These are phyloP conservation scores for Kwoniella sp. DNA, from an alignment of 768 basidiomycete genomes.

Conservation along the genomic window DNA sequence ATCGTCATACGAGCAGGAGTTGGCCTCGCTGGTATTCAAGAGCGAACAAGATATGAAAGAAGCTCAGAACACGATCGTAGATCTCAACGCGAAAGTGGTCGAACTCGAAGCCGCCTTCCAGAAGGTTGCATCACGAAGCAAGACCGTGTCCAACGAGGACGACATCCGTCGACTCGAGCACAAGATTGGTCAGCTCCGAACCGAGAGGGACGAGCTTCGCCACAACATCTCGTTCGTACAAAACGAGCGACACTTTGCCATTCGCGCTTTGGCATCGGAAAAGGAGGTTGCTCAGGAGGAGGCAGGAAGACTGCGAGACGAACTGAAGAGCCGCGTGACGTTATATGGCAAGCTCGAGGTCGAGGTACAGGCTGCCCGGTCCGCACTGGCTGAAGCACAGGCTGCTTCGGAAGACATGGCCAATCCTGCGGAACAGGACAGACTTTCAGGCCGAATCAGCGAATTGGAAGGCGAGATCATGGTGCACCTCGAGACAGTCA, in stretches of 20 bases:
- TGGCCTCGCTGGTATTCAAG: constrained; percentile 8
- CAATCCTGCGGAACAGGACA: background rate
- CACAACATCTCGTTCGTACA: constrained; percentile 40
- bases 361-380: background rate
- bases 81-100: constrained; percentile 8
- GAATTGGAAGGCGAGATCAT: constrained; percentile 1
- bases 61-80: background rate
- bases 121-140: background rate
- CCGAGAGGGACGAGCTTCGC: constrained; percentile 46
- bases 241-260: constrained; percentile 41
- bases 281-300: constrained; percentile 26
- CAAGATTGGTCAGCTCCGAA: constrained; percentile 43
- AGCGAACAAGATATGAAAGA: constrained; percentile 8
- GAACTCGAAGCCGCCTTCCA: constrained; percentile 12
- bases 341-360: background rate
- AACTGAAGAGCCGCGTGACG: constrained; percentile 11
- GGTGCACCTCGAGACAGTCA: too few species aligned
- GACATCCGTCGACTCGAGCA: constrained; percentile 3
- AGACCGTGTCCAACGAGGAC: background rate
- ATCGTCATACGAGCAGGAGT: constrained; percentile 5
- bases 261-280: constrained; percentile 31
- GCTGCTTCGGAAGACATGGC: background rate
- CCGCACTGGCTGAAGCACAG: background rate
- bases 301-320: constrained; percentile 12
- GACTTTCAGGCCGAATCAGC: background rate